These are phyloP conservation scores for Fennellomyces sp. DNA, from an alignment of 371 early-diverging fungal genomes.

Conservation along the genomic window DNA sequence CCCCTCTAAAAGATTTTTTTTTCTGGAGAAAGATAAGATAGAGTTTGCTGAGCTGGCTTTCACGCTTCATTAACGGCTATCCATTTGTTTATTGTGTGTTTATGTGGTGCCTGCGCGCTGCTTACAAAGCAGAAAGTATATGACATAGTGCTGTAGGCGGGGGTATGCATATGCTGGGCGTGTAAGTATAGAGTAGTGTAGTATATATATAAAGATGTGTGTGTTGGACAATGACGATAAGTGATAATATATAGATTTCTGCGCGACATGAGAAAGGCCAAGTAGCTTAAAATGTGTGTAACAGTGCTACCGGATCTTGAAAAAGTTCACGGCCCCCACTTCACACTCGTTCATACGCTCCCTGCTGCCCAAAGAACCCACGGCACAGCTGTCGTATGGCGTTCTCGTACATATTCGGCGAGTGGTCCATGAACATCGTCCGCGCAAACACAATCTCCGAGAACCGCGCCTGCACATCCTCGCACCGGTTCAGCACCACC, in stretches of 20 bases:
- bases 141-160: no score
- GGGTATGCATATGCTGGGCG: not conserved
- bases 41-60: no score
- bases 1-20: no score
- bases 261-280: not conserved
- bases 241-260: not conserved
- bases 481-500: slow-evolving; percentile 59
- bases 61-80: no score
- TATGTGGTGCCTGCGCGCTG: no score
- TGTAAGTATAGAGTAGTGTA: not conserved
- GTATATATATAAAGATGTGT: no score
- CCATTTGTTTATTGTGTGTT: no score
- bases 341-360: slow-evolving; percentile 11
- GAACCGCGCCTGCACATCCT: slow-evolving; percentile 70
- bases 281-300: no score
- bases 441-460: slow-evolving; percentile 69
- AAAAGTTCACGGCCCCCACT: no score
- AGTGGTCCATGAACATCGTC: slow-evolving; percentile 77
- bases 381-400: slow-evolving; percentile 30
- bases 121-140: no score
- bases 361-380: slow-evolving; percentile 29
- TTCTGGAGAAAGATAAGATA: not conserved
- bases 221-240: no score
- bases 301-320: no score
- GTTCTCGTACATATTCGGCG: slow-evolving; percentile 69